Percentiles rank a stretch among this genome's conserved stretches.
Conservation (phyloP, 768 basidiomycete species). For the Goffeauzyma gilvescens region DNA sequence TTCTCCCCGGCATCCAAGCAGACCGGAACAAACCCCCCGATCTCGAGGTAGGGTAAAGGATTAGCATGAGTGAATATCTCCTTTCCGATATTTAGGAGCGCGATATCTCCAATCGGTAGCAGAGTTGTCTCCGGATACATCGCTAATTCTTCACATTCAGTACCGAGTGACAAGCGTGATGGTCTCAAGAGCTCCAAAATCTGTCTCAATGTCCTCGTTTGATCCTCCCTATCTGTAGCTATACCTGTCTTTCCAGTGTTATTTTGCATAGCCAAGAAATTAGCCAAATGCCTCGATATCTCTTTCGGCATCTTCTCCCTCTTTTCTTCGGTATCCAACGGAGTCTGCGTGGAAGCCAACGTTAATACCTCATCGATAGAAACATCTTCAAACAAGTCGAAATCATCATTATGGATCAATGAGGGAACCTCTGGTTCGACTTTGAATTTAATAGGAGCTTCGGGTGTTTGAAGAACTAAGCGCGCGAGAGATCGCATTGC, state of each 20-base stretch:
- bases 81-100: background rate
- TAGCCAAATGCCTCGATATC: background rate
- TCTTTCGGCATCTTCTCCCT: slow-evolving; percentile 2
- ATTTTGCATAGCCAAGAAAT: no score
- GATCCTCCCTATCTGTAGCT: background rate
- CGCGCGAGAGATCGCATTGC: no score
- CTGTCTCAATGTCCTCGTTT: background rate
- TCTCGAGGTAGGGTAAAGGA: background rate
- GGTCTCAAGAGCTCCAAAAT: slow-evolving; percentile 1
- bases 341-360: no score
- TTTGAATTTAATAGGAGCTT: no score
- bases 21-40: slow-evolving; percentile 3
- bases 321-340: no score
- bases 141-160: background rate
- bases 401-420: no score
- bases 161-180: background rate
- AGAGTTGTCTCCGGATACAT: background rate
- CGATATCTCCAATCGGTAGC: background rate
- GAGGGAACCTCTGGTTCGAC: no score
- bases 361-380: no score
- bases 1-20: background rate
- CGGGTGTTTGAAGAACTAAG: no score
- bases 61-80: background rate
- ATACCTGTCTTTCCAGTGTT: background rate
- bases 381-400: no score